Percentiles rank a stretch among this genome's conserved stretches.
Conservation (phyloP, 306 rosid species). For the Vigna unguiculata region DNA sequence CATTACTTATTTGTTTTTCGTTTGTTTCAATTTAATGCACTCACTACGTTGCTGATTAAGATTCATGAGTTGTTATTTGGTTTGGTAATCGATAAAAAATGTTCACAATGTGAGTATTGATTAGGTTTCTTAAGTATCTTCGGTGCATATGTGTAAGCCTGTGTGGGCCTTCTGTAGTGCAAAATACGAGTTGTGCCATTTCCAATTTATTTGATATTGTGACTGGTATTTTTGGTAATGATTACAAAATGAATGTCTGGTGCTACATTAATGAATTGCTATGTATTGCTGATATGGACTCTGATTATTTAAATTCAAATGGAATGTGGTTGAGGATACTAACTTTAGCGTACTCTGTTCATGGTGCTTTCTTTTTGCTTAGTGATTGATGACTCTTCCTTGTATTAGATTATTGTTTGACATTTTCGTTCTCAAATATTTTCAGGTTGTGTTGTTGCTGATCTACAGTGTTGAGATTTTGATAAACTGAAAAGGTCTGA, state of each 20-base stretch:
- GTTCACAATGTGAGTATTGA: neutral
- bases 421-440: neutral
- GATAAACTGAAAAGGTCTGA: neutral
- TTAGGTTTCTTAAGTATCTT: neutral
- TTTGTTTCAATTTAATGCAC: neutral
- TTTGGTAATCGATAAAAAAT: neutral
- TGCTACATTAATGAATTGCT: neutral
- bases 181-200: no score
- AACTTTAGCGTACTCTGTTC: neutral
- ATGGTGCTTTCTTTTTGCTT: neutral
- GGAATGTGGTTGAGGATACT: neutral
- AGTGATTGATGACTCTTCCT: neutral
- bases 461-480: neutral
- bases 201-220: neutral
- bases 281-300: neutral
- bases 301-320: no score
- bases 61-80: neutral
- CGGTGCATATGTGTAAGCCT: neutral
- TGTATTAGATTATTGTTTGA: neutral
- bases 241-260: neutral
- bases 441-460: neutral
- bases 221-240: neutral
- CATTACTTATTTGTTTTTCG: neutral
- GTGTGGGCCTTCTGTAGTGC: neutral
- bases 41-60: neutral